Conservation (phyloP, 1,139 yeast genomes). For the Scheffersomyces segobiensis region DNA sequence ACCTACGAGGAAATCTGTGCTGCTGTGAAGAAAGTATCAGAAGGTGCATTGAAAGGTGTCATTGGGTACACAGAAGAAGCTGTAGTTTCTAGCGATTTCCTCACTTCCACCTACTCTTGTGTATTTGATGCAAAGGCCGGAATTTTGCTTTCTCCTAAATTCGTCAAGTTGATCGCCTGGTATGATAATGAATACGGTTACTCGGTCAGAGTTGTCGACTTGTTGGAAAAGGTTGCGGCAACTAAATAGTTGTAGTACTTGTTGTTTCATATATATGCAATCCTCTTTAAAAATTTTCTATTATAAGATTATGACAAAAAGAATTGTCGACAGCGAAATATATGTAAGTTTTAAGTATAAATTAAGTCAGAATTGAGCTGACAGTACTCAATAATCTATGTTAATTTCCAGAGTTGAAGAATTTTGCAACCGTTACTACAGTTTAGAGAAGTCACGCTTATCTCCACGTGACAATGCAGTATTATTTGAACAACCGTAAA, state of each 20-base stretch:
- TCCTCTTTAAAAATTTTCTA: neutral
- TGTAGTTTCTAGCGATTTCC: constrained; percentile 23
- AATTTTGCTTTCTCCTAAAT: constrained; percentile 23
- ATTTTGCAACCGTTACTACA: no score
- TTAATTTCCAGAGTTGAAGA: no score
- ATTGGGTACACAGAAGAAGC: constrained; percentile 23
- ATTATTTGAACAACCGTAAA: neutral
- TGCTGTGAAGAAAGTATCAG: constrained; percentile 20
- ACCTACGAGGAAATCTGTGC: constrained; percentile 21
- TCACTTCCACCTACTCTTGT: constrained; percentile 19
- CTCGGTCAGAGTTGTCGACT: constrained; percentile 25
- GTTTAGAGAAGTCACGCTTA: no score
- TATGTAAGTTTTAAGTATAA: no score
- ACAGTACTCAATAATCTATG: no score
- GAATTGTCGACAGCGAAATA: no score
- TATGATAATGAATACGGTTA: constrained; percentile 25
- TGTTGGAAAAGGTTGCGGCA: constrained; percentile 19
- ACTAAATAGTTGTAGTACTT: neutral
- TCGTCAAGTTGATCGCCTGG: constrained; percentile 25
- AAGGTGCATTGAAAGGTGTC: constrained; percentile 20
- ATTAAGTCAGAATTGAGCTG: no score
- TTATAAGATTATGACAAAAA: no score
- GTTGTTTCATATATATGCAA: neutral
- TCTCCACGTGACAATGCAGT: neutral
- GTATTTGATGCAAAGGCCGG: constrained; percentile 24